Percentiles rank a stretch among this genome's conserved stretches.
phyloP scores from a whole-genome alignment of 2,329 filamentous ascomycete species.

The Geosmithia flava region DNA sequence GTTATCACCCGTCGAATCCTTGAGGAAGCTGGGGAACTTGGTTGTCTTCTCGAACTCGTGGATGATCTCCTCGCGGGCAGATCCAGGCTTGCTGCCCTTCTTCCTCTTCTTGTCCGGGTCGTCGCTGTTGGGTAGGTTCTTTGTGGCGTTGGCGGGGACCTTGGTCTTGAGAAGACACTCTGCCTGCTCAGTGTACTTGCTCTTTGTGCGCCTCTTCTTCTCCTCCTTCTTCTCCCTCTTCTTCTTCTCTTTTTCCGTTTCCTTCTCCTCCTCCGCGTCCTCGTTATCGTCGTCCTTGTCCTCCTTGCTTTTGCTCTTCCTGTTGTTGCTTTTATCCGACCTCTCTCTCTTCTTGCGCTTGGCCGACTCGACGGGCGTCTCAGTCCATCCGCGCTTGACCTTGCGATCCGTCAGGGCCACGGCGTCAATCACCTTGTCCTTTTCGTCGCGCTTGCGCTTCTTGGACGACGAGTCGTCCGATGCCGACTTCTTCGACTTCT shows the following conservation, averaged over 20 bases:
- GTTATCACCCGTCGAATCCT: conserved; percentile 27
- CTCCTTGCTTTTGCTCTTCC: conserved; percentile 37
- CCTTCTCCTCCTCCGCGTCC: conserved; percentile 32
- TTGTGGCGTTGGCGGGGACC: conserved; percentile 39
- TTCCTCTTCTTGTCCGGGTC: conserved; percentile 39
- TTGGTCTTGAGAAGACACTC: conserved; percentile 81
- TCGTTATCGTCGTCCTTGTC: conserved; percentile 40
- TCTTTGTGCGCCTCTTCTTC: conserved; percentile 49
- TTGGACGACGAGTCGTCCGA: conserved; percentile 21
- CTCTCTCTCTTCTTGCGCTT: conserved; percentile 36
- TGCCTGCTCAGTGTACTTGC: conserved; percentile 67
- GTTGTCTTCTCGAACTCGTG: conserved; percentile 85
- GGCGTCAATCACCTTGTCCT: conserved; percentile 44
- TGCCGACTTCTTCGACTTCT: conserved; percentile 21
- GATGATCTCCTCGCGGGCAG: conserved; percentile 47
- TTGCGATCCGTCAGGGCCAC: conserved; percentile 63
- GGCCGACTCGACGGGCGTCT: conserved; percentile 39
- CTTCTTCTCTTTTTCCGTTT: conserved; percentile 37
- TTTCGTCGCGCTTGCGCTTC: conserved; percentile 34
- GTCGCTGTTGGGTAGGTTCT: conserved; percentile 23
- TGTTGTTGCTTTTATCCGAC: conserved; percentile 38
- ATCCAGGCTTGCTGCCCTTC: conserved; percentile 43
- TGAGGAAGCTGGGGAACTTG: conserved; percentile 74
- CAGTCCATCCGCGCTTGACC: conserved; percentile 84
- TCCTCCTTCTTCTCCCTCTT: conserved; percentile 41